Percentiles rank a stretch among this genome's conserved stretches.
Conservation (phyloP, 139 green algal genomes). For the Tetratostichococcus sp. region DNA sequence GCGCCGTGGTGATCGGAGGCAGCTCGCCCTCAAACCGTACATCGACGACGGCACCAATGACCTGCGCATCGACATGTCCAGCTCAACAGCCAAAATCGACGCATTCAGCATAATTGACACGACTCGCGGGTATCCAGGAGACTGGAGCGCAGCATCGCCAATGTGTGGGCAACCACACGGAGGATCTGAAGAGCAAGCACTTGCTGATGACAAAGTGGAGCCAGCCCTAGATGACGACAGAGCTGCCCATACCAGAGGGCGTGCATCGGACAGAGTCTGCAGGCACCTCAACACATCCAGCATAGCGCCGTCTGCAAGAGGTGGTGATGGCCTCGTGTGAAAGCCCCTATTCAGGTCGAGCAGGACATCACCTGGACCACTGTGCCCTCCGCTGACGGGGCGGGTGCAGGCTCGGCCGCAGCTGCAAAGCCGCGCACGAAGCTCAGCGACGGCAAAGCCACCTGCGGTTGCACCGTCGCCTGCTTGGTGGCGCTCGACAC, state of each 20-base stretch:
- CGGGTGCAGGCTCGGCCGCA: constrained; percentile 22
- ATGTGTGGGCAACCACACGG: too few species aligned
- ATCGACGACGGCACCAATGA: constrained; percentile 97
- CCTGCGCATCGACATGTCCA: constrained; percentile 40
- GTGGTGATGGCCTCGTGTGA: too few species aligned
- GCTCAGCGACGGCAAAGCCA: not conserved
- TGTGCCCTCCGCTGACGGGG: constrained; percentile 1
- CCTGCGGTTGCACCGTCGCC: too few species aligned
- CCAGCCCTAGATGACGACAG: too few species aligned
- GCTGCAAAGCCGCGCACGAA: constrained; percentile 17
- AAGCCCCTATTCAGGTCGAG: too few species aligned
- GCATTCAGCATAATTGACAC: not conserved
- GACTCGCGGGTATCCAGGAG: too few species aligned
- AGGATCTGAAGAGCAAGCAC: not conserved
- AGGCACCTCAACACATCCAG: too few species aligned
- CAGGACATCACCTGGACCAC: constrained; percentile 10
- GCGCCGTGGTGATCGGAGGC: constrained; percentile 82
- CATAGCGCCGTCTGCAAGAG: too few species aligned
- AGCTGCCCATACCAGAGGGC: too few species aligned
- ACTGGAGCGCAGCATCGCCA: too few species aligned
- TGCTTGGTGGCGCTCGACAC: not conserved
- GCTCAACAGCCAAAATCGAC: not conserved
- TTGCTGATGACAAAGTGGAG: too few species aligned
- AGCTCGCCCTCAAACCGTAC: constrained; percentile 95
- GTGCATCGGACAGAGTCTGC: too few species aligned